Conservation (phyloP, 2,329 filamentous ascomycete genomes). For the Stemphylium lycopersici region DNA sequence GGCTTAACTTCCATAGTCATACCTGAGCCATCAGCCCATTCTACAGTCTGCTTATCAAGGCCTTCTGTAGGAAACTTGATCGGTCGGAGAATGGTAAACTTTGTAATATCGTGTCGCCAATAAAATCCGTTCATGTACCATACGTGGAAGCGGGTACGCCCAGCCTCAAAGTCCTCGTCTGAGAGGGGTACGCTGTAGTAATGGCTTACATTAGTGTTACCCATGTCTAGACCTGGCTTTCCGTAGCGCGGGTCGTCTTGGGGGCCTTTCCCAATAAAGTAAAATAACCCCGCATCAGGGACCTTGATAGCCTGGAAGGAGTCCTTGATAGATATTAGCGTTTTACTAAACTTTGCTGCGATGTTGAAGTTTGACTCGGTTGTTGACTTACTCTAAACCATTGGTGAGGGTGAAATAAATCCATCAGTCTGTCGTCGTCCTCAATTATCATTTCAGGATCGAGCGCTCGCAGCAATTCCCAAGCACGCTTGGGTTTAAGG, state of each 20-base stretch:
- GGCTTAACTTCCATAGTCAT: conserved; percentile 4
- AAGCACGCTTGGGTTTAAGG: conserved; percentile 3
- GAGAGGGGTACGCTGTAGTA: conserved; percentile 5
- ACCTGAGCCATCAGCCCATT: conserved; percentile 3
- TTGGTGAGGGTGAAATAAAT: background rate
- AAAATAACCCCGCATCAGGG: conserved; percentile 2
- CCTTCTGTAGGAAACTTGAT: conserved; percentile 2
- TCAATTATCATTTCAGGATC: conserved; percentile 2
- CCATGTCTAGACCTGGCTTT: conserved; percentile 7
- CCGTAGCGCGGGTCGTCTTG: conserved; percentile 6
- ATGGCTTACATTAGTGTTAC: background rate
- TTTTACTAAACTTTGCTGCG: background rate
- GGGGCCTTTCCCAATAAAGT: conserved; percentile 7
- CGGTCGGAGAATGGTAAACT: conserved; percentile 5
- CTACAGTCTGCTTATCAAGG: conserved; percentile 2
- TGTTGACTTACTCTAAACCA: background rate
- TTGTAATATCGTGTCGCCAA: background rate
- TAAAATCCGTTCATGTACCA: conserved; percentile 5
- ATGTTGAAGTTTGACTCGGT: background rate
- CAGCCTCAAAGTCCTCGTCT: conserved; percentile 4
- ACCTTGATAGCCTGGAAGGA: conserved; percentile 1
- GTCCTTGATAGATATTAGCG: background rate
- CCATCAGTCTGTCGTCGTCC: background rate
- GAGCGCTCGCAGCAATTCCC: conserved; percentile 3
- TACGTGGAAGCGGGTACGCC: conserved; percentile 5